Evolutionary conservation across 2,329 filamentous ascomycete species (phyloP).

Genomic region (Xylariaceae sp.): DNA sequence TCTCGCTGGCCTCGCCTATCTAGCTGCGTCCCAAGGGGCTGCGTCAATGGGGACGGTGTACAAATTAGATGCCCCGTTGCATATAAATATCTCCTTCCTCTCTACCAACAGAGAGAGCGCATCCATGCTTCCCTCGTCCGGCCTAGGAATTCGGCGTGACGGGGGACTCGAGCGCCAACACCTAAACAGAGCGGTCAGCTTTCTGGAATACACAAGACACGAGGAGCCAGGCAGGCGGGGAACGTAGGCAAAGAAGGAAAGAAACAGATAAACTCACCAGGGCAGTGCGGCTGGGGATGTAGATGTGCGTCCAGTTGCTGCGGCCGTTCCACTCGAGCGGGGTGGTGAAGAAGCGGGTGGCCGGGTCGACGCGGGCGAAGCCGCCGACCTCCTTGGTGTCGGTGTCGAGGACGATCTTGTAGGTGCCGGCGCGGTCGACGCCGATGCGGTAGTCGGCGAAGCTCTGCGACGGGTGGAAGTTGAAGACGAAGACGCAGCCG

Average conservation of each 20-base stretch:
- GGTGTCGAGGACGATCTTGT: conserved; percentile 76
- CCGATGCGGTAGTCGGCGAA: conserved; percentile 91
- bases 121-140: no score
- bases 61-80: no score
- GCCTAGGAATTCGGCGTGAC: conserved; percentile 19
- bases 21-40: no score
- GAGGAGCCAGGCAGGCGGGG: not conserved
- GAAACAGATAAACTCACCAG: conserved; percentile 50
- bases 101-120: no score
- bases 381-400: conserved; percentile 76
- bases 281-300: conserved; percentile 76
- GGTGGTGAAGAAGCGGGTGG: conserved; percentile 87
- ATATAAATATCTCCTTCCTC: no score
- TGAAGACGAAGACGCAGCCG: conserved; percentile 88
- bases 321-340: conserved; percentile 83
- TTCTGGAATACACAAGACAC: conserved; percentile 3
- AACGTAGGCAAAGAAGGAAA: no score
- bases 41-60: no score
- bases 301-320: conserved; percentile 87
- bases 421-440: conserved; percentile 76
- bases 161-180: conserved; percentile 44
- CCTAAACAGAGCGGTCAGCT: no score
- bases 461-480: conserved; percentile 80
- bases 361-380: conserved; percentile 65
- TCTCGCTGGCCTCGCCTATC: no score